Conservation (phyloP, 148 eudicot species). For the Rhododendron vialii region DNA sequence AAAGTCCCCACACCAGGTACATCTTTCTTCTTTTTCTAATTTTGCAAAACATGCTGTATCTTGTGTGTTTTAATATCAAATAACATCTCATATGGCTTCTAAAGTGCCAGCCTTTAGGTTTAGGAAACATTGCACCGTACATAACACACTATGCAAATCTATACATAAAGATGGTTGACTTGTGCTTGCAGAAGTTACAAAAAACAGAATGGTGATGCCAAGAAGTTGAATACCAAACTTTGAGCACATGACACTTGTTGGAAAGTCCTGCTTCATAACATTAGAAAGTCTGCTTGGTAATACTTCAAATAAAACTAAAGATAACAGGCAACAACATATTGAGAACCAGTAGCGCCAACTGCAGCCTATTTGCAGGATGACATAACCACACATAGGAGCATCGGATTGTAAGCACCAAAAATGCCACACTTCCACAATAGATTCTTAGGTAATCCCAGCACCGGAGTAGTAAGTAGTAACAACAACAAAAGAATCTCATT, state of each 20-base stretch:
- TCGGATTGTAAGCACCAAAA: neutral
- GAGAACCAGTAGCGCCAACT: neutral
- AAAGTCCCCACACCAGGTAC: neutral
- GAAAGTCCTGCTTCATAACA: neutral
- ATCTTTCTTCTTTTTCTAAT: neutral
- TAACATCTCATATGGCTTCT: neutral
- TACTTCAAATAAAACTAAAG: neutral
- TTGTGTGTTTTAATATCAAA: neutral
- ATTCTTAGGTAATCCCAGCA: neutral
- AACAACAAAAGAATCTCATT: constrained; percentile 4
- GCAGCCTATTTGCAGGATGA: neutral
- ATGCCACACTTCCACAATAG: neutral
- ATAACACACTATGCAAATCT: neutral
- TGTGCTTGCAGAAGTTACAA: neutral
- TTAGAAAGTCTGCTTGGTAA: neutral
- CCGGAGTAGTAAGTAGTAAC: neutral
- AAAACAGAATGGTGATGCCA: neutral
- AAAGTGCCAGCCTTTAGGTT: neutral
- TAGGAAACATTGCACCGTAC: neutral
- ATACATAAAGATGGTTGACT: neutral
- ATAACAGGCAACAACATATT: neutral
- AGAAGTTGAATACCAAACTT: neutral
- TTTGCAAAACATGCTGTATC: neutral
- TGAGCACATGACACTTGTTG: neutral
- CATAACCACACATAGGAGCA: neutral